phyloP scores from a whole-genome alignment of 202 grass and related monocot genomes.

The Eragrostis tef region DNA sequence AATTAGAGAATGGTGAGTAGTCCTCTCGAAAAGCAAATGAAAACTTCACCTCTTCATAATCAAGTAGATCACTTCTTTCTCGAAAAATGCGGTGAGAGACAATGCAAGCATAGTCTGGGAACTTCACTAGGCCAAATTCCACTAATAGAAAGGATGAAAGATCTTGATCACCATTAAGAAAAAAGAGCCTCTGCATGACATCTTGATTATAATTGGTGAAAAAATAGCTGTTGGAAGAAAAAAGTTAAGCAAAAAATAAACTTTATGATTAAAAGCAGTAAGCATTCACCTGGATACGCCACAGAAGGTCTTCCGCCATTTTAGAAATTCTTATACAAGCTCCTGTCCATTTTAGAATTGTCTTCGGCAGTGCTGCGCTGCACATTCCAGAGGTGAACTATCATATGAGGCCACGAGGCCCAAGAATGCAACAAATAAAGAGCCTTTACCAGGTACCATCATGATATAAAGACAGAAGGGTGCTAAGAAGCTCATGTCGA shows the following conservation, averaged over 20 bases:
- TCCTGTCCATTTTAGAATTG: constrained; percentile 62
- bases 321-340: constrained; percentile 68
- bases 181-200: constrained; percentile 83
- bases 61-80: constrained; percentile 66
- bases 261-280: constrained; percentile 22
- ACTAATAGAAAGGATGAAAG: constrained; percentile 89
- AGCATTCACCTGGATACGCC: constrained; percentile 74
- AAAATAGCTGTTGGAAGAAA: constrained; percentile 27
- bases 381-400: constrained; percentile 40
- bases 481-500: constrained; percentile 65
- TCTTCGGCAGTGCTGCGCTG: constrained; percentile 67
- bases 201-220: constrained; percentile 32
- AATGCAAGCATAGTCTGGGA: constrained; percentile 71
- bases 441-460: constrained; percentile 70
- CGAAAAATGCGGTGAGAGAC: constrained; percentile 67
- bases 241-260: too few relatives aligned
- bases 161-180: constrained; percentile 93
- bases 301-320: constrained; percentile 72
- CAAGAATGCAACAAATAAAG: constrained; percentile 51
- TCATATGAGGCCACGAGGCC: constrained; percentile 1
- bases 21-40: constrained; percentile 19
- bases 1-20: not conserved
- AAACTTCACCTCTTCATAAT: constrained; percentile 75
- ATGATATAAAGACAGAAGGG: constrained; percentile 60
- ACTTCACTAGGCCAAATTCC: constrained; percentile 84